Evolutionary conservation across 176 grass and related monocot genomes (phyloP), one percentile per base, ranked within the genome.

Genomic region (Otatea glauca): DNA sequence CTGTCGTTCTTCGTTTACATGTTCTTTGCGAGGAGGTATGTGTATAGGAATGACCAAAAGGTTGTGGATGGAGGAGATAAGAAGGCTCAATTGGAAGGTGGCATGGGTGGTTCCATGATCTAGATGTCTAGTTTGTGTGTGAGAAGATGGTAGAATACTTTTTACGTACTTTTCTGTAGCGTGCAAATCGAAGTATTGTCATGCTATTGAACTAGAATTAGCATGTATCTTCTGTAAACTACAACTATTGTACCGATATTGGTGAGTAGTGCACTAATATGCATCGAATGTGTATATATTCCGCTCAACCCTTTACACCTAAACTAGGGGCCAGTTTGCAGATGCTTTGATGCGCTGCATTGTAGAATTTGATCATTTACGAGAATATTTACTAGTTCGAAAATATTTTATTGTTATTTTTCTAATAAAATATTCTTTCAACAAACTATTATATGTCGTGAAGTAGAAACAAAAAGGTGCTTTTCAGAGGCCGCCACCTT

Each of bases 1-100:
- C 17, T 90, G 27, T 82, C 88, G 0, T 83, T 97, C 20, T 70
- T 93, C 8, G 66, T 89, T 21, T 97, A 93, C 78, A 4, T 71
- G 20, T 86, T 87, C 55, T 94, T 92, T 64, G 90, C 95, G 0
- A 79, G 69, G 75, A 89, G 74, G 24, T 97, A 97, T 44, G 78
- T 78, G 20, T 94, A 94, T 37, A 89, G 90, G 81, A 92, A 91
- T 35, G 53, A 86, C 56, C 86, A 90, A 12, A 81, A 39, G 39
- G 72, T 82, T 32, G 85, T 87, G 32, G 58, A 64, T 42, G 68
- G 42, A 56, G 66, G 18, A 43, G 74, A 87, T 0, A 53, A 12
- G 15, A 80, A 88, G 25, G 8, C 47, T 24, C 0, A 56, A 70
- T 7, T 8, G 0, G 56, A 45, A 5, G 60, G 21, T 60, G 23